Base-by-base conservation (phyloP, 139 green algal species). In the Edaphochlamys debaryana region DNA sequence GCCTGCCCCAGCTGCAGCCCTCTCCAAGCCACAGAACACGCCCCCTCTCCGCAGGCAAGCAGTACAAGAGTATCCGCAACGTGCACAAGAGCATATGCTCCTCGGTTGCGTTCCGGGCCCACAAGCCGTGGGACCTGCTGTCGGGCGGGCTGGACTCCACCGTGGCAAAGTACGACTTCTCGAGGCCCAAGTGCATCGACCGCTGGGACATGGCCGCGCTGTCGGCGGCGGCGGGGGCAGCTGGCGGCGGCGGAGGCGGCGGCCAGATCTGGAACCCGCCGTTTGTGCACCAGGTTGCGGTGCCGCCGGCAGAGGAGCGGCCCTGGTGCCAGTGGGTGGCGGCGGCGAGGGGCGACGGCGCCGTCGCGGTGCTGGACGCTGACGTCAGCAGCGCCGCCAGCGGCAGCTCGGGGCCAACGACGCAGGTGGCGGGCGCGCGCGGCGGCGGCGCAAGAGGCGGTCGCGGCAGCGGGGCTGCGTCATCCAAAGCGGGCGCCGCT, bases 241-340 rank as follows among this genome's bases (percentile, higher is more conserved):
- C 38, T 41, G n/a, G n/a, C n/a, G n/a, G n/a, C n/a, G 74, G 74
- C 74, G 63, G 73, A 20, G 63, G 50, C 34, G 68, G 45, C 11
- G 86, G 85, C 42, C 87, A 95, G 76, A 68, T 94, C n/a, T 91
- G 91, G 69, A 95, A 95, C 80, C 92, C 92, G 20, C 92, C 92
- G 25, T 90, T 95, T 79, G 89, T 94, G 41, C 88, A 94, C 70
- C 67, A 79, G 66, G 8, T 94, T 4, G 86, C 82, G 2, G 78
- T 90, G 19, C 88, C 79, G 8, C 58, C 82, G 20, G 80, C 30
- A 0, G 82, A 92, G 11, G 76, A 86, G 17, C 76, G 69, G 15
- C 38, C 71, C 17, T 27, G 30, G 42, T 56, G 68, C 30, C 34
- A 66, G 6, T 66, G 69, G 56, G 62, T 92, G 34, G 91, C 86